These are phyloP conservation scores for Cryptococcus neoformans DNA, from an alignment of 1,284 basidiomycete species.

Conservation along the genomic window DNA sequence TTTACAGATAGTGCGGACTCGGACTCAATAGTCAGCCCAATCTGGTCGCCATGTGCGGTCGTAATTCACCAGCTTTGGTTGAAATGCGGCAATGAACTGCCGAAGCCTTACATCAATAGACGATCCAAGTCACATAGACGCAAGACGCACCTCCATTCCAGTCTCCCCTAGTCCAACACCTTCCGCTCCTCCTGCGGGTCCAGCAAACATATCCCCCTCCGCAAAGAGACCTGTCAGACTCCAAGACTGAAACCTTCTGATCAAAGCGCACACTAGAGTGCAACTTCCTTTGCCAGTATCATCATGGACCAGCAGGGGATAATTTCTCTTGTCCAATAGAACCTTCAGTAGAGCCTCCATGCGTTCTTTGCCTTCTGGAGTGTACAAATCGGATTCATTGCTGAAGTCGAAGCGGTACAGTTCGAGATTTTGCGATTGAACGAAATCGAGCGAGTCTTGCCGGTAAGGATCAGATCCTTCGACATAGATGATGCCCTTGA, in stretches of 20 bases:
- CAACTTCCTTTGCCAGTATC: slow-evolving; percentile 44
- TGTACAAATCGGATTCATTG: slow-evolving; percentile 21
- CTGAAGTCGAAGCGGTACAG: slow-evolving; percentile 37
- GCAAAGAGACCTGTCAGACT: slow-evolving; percentile 41
- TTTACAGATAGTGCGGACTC: neutral
- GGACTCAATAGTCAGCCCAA: slow-evolving; percentile 24
- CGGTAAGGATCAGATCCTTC: slow-evolving; percentile 31
- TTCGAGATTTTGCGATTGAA: slow-evolving; percentile 21
- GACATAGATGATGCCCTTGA: slow-evolving; percentile 46
- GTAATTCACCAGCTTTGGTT: slow-evolving; percentile 29
- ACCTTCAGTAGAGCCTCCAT: slow-evolving; percentile 28
- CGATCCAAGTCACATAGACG: neutral
- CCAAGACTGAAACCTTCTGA: slow-evolving; percentile 42
- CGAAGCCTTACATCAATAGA: neutral
- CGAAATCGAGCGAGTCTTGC: slow-evolving; percentile 38
- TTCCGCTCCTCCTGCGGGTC: slow-evolving; percentile 44
- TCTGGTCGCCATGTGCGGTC: slow-evolving; percentile 24
- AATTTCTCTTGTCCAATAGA: slow-evolving; percentile 38
- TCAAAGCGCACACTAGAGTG: slow-evolving; percentile 36
- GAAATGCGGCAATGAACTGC: slow-evolving; percentile 48
- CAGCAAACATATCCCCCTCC: slow-evolving; percentile 48
- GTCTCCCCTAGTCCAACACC: slow-evolving; percentile 42
- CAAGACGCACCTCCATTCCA: slow-evolving; percentile 34
- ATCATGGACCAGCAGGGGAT: slow-evolving; percentile 45
- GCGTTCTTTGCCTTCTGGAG: slow-evolving; percentile 2